These are phyloP conservation scores for Durio zibethinus DNA, from an alignment of 345 rosid species.

Conservation along the genomic window DNA sequence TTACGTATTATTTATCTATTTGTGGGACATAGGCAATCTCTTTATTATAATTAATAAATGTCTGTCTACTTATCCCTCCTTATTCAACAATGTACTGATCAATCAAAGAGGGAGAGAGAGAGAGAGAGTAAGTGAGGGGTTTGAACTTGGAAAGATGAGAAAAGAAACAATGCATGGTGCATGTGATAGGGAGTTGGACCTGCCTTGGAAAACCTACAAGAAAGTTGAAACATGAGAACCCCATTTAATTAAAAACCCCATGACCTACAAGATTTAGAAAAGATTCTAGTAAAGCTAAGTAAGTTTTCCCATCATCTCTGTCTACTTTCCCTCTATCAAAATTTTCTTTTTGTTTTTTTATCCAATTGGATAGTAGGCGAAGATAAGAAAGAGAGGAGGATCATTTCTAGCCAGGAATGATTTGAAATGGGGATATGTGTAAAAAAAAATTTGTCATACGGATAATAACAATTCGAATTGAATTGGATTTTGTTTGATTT, in stretches of 20 bases:
- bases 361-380: constrained; percentile 9
- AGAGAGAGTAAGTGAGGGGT: not conserved
- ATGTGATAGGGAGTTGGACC: constrained; percentile 30
- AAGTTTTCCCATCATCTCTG: not conserved
- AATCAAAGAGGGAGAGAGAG: not conserved
- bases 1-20: not conserved
- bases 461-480: no score
- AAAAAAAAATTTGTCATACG: no score
- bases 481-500: no score
- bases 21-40: not conserved
- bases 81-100: not conserved
- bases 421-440: constrained; percentile 35
- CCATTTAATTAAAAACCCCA: constrained; percentile 23
- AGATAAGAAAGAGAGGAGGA: not conserved
- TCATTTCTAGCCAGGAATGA: not conserved
- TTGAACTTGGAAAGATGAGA: constrained; percentile 3
- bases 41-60: not conserved
- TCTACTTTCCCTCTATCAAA: not conserved
- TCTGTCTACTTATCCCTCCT: not conserved
- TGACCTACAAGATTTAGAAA: constrained; percentile 11
- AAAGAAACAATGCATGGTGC: constrained; percentile 20
- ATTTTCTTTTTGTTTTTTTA: not conserved
- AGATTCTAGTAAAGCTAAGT: constrained; percentile 9
- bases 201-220: constrained; percentile 8
- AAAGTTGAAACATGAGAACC: constrained; percentile 27